These are phyloP conservation scores for Cyclostephanos tholiformis DNA, from an alignment of 108 stramenopile species.

Conservation along the genomic window DNA sequence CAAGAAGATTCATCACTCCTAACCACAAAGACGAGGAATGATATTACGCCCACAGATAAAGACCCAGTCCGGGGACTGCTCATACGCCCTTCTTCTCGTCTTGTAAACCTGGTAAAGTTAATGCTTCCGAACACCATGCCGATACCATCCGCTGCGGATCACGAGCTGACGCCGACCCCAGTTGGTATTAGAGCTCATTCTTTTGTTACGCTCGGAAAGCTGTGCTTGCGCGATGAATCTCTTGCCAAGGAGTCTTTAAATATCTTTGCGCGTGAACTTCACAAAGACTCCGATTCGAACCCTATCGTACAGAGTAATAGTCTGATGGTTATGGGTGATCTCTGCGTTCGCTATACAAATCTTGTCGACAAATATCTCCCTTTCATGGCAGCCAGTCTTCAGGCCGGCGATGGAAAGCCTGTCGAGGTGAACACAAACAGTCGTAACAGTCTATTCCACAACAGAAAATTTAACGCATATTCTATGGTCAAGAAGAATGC, in stretches of 20 bases:
- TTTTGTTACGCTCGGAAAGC: constrained; percentile 84
- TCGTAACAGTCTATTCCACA: constrained; percentile 31
- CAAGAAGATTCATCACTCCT: constrained; percentile 46
- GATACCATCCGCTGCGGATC: constrained; percentile 19
- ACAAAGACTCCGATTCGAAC: constrained; percentile 54
- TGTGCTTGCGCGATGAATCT: constrained; percentile 87
- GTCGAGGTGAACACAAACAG: constrained; percentile 21
- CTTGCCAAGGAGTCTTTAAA: constrained; percentile 82
- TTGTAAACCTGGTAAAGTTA: constrained; percentile 62
- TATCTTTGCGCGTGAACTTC: constrained; percentile 87
- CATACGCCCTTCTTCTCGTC: constrained; percentile 50
- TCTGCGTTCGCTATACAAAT: constrained; percentile 91
- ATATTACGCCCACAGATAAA: constrained; percentile 25
- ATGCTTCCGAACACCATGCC: constrained; percentile 62
- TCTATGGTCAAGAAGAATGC: constrained; percentile 88
- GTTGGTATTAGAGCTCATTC: constrained; percentile 73
- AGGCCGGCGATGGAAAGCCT: constrained; percentile 57
- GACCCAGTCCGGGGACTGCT: constrained; percentile 56
- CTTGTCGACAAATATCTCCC: constrained; percentile 91
- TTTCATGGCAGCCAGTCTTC: constrained; percentile 90
- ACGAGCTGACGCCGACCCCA: constrained; percentile 41
- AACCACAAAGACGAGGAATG: constrained; percentile 7
- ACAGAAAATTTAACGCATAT: constrained; percentile 9
- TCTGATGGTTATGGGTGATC: constrained; percentile 89
- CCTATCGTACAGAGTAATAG: constrained; percentile 87